phyloP scores from a whole-genome alignment of 768 basidiomycete genomes.

The Hortiboletus campestris region DNA sequence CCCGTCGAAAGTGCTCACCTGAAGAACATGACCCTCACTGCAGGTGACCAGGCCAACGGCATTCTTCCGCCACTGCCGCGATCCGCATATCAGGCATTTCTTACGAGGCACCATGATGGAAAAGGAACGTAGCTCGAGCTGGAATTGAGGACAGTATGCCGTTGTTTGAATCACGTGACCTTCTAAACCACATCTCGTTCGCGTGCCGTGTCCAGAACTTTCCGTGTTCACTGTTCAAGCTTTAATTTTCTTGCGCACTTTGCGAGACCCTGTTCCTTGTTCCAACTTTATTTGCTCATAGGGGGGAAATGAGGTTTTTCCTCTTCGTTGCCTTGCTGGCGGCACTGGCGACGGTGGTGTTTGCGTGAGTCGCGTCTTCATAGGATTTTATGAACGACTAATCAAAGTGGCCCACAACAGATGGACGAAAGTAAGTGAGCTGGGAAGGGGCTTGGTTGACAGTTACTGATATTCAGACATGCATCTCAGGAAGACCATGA shows the following conservation, averaged over 20 bases:
- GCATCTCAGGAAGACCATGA: constrained; percentile 81
- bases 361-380: constrained; percentile 51
- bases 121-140: not conserved
- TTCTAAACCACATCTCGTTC: not conserved
- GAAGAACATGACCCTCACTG: constrained; percentile 88
- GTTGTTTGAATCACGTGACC: constrained; percentile 11
- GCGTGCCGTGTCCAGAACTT: not conserved
- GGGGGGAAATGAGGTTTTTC: constrained; percentile 48
- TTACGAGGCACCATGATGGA: constrained; percentile 53
- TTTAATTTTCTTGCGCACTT: not conserved
- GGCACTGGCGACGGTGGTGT: constrained; percentile 48
- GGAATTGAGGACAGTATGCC: not conserved
- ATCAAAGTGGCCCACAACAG: constrained; percentile 33
- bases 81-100: constrained; percentile 77
- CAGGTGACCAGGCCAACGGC: constrained; percentile 80
- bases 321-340: constrained; percentile 49
- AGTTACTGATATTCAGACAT: constrained; percentile 8
- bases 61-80: constrained; percentile 86
- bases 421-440: constrained; percentile 63
- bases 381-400: not conserved
- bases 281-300: not conserved
- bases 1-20: constrained; percentile 48
- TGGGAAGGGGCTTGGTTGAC: not conserved
- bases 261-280: not conserved
- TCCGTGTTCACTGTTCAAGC: not conserved